These are phyloP conservation scores for Hyaloperonospora arabidopsidis DNA, from an alignment of 352 stramenopile genomes.

Conservation along the genomic window DNA sequence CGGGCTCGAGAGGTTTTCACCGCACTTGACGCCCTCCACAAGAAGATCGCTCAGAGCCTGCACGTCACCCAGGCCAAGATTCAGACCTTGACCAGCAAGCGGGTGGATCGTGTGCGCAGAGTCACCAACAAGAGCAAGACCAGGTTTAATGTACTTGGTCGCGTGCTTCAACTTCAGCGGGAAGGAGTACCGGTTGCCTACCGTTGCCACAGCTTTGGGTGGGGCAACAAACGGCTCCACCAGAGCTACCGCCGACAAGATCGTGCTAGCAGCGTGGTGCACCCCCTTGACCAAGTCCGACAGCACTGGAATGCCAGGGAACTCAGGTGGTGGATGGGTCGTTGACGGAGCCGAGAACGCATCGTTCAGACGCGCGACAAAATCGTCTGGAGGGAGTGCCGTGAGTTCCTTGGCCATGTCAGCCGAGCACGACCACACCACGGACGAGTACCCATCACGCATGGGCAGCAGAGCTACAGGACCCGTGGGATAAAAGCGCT, in stretches of 20 bases:
- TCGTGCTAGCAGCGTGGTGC: conserved; percentile 60
- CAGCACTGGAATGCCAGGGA: conserved; percentile 72
- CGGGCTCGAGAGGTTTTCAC: conserved; percentile 67
- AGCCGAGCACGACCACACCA: conserved; percentile 86
- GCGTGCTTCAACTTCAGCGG: conserved; percentile 87
- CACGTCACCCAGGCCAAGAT: conserved; percentile 91
- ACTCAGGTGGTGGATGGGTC: conserved; percentile 45
- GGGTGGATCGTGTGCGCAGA: conserved; percentile 94
- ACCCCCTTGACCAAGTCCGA: conserved; percentile 72
- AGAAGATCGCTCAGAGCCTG: conserved; percentile 67
- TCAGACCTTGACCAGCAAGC: conserved; percentile 92
- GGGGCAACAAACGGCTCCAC: conserved; percentile 72
- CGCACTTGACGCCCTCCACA: conserved; percentile 64
- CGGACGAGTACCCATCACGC: conserved; percentile 83
- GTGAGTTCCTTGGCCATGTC: conserved; percentile 82
- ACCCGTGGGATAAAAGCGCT: conserved; percentile 86
- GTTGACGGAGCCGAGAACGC: conserved; percentile 50
- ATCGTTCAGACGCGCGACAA: conserved; percentile 74
- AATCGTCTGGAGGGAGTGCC: conserved; percentile 56
- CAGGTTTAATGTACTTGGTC: conserved; percentile 74
- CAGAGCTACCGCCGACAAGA: conserved; percentile 65
- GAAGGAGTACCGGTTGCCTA: conserved; percentile 79
- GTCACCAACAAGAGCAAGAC: conserved; percentile 90
- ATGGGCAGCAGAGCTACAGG: conserved; percentile 86
- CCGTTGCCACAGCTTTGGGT: conserved; percentile 52